phyloP scores from a whole-genome alignment of 305 asterid genomes.

The Rubia occidens region DNA sequence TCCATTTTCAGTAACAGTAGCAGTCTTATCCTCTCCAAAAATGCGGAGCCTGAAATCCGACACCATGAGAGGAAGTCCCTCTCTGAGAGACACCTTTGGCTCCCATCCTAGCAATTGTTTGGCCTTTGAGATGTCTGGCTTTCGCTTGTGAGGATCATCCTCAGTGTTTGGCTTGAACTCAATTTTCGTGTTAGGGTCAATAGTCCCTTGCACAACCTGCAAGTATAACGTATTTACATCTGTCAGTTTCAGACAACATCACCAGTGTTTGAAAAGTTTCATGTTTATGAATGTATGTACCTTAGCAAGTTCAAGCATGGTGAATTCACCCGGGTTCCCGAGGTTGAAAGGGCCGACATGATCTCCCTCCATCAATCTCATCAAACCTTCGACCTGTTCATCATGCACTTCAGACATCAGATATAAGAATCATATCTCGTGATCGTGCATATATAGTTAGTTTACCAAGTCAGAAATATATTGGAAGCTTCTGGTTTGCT shows the following conservation, averaged over 20 bases:
- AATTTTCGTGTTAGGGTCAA: slow-evolving; percentile 64
- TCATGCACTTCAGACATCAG: neutral
- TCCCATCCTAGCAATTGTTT: slow-evolving; percentile 66
- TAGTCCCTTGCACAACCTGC: slow-evolving; percentile 69
- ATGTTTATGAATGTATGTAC: slow-evolving; percentile 18
- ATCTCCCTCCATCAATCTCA: slow-evolving; percentile 72
- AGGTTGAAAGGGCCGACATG: slow-evolving; percentile 87
- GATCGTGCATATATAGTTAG: neutral
- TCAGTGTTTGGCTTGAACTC: slow-evolving; percentile 70
- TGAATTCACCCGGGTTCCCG: slow-evolving; percentile 79
- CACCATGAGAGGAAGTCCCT: slow-evolving; percentile 83
- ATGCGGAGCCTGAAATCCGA: slow-evolving; percentile 59
- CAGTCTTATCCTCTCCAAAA: slow-evolving; percentile 36
- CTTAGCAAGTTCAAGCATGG: slow-evolving; percentile 85
- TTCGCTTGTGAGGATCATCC: slow-evolving; percentile 82
- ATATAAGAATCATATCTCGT: neutral
- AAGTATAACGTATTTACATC: too few species aligned
- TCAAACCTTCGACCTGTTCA: slow-evolving; percentile 67
- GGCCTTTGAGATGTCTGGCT: slow-evolving; percentile 79
- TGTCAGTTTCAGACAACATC: too few species aligned
- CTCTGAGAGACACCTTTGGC: slow-evolving; percentile 49
- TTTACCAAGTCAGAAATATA: slow-evolving; percentile 77
- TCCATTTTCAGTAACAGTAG: neutral
- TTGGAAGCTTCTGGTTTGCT: slow-evolving; percentile 91
- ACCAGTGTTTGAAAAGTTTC: neutral